Base-by-base conservation (phyloP, 495 filamentous ascomycete genomes). In the Rusavskia elegans region DNA sequence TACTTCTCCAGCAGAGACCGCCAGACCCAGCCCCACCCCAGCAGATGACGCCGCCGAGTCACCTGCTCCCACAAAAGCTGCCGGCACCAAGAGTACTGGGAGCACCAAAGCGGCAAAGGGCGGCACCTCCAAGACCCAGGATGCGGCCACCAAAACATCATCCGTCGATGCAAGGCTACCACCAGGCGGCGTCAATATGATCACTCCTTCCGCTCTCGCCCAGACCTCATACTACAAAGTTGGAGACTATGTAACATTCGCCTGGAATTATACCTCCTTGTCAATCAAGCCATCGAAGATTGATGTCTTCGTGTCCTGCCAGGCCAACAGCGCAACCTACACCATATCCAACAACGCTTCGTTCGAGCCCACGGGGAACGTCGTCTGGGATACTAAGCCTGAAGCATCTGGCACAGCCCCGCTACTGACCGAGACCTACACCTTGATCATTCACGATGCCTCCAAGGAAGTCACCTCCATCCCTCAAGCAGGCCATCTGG, bases 241-340 rank as follows among this genome's bases (percentile, higher is more conserved):
- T 62, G 85, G 84, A 17, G 81, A 96, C 37, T 74, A 74, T 50
- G 71, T 95, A 16, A 95, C 88, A 1, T 90, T 90, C 65, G 81
- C 70, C 0, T 98, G 90, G 89, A 96, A 96, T 67, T 97, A 95
- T 70, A 98, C 92, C 2, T 87, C 83, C 42, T 71, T 98, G 38
- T 76, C 76, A 29, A 80, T 80, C 17, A 83, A 80, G 1, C 92
- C 92, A 0, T 80, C 78, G 3, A 82, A 78, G 30, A 68, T 98
- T 58, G 85, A 98, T 58, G 77, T 96, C 4, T 67, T 92, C 30
- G 84, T 92, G 11, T 82, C 79, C 23, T 93, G 86, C 78, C 80
- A 78, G 37, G 61, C 68, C 49, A 83, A 84, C 65, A 66, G 71
- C 40, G 68, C 67, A 36, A 77, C 74, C 21, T 89, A 87, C 60